phyloP scores from a whole-genome alignment of 140 eudicot genomes.

The Senecio squalidus region DNA sequence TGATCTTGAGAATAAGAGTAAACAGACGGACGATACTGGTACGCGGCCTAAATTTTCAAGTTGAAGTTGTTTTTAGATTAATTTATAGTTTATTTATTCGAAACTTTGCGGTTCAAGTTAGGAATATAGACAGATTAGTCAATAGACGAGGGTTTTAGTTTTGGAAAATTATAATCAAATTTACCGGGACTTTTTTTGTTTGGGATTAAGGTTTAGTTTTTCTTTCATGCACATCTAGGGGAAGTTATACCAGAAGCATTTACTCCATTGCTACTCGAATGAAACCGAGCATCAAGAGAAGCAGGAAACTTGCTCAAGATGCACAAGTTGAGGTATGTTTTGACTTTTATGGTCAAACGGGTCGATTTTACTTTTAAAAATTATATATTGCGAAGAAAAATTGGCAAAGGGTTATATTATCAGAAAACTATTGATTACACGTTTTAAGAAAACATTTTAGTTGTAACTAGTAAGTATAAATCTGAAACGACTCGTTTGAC shows the following conservation, averaged over 20 bases:
- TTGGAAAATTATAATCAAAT: neutral
- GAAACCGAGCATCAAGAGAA: conserved; percentile 16
- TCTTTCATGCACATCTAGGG: conserved; percentile 30
- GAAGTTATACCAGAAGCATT: conserved; percentile 25
- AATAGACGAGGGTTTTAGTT: neutral
- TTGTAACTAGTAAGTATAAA: neutral
- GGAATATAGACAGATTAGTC: neutral
- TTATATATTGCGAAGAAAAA: neutral
- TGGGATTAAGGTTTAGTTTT: conserved; percentile 21
- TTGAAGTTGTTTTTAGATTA: conserved; percentile 11
- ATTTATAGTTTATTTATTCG: neutral
- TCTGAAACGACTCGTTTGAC: conserved; percentile 16
- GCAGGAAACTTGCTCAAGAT: conserved; percentile 23
- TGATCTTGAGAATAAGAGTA: conserved; percentile 37
- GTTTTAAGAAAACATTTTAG: neutral
- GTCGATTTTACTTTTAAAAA: neutral
- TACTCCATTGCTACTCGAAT: conserved; percentile 30
- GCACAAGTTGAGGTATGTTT: conserved; percentile 24
- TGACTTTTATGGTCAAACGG: conserved; percentile 31
- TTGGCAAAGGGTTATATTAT: neutral
- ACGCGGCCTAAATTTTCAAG: conserved; percentile 25
- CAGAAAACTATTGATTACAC: neutral
- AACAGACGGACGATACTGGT: conserved; percentile 20
- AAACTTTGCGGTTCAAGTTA: neutral
- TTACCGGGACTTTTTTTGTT: neutral